These are phyloP conservation scores for Fomitopsis palustris DNA, from an alignment of 1,284 basidiomycete species.

Conservation along the genomic window DNA sequence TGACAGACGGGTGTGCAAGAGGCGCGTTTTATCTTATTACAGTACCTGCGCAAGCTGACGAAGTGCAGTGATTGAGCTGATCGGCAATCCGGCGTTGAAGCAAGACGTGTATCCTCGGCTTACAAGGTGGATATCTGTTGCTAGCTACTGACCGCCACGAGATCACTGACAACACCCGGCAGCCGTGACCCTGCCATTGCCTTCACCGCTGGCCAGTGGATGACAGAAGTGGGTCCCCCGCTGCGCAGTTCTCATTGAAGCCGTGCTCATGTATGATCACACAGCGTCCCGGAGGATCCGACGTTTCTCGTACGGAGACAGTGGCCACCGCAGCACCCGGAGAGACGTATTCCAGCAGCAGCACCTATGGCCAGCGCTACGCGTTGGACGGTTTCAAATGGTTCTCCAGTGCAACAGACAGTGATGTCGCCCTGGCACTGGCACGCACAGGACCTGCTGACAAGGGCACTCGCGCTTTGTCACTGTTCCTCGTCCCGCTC, in stretches of 20 bases:
- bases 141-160: too few species aligned
- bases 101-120: conserved; percentile 52
- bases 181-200: conserved; percentile 62
- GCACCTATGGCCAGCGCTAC: conserved; percentile 49
- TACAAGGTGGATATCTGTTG: conserved; percentile 40
- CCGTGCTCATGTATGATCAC: neutral
- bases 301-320: conserved; percentile 76
- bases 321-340: conserved; percentile 40
- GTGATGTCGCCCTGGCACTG: conserved; percentile 66
- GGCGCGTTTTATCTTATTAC: conserved; percentile 25
- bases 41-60: neutral
- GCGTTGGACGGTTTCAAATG: conserved; percentile 72
- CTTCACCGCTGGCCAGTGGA: conserved; percentile 81
- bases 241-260: neutral
- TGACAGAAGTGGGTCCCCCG: conserved; percentile 58
- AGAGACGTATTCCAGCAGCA: conserved; percentile 4
- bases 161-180: neutral
- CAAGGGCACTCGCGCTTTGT: conserved; percentile 60
- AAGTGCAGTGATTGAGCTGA: conserved; percentile 54
- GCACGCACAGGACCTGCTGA: conserved; percentile 58
- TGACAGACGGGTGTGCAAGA: conserved; percentile 76
- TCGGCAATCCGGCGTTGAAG: conserved; percentile 60
- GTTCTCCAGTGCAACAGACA: conserved; percentile 84
- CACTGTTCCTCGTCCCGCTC: conserved; percentile 69
- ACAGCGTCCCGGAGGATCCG: conserved; percentile 73